Evolutionary conservation across 164 flowering plant genomes (phyloP).

Genomic region (Santalum album): DNA sequence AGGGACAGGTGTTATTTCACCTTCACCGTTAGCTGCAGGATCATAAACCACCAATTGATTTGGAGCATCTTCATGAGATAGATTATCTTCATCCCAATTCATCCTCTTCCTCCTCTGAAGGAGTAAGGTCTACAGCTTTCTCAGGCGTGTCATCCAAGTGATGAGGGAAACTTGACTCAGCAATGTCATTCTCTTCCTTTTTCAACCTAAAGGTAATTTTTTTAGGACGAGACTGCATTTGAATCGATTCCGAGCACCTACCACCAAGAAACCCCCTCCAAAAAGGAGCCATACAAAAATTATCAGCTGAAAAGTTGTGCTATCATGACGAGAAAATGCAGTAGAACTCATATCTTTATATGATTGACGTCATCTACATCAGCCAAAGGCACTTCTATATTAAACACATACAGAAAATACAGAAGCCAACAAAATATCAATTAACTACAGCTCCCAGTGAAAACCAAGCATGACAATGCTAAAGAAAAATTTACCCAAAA

Average conservation of each 20-base stretch:
- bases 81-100: constrained; percentile 20
- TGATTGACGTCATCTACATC: too few species aligned
- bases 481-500: too few species aligned
- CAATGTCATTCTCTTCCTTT: constrained; percentile 14
- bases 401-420: too few species aligned
- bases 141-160: constrained; percentile 9
- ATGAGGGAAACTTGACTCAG: constrained; percentile 13
- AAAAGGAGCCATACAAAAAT: too few species aligned
- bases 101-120: constrained; percentile 20
- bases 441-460: too few species aligned
- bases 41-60: constrained; percentile 58
- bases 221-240: constrained; percentile 16
- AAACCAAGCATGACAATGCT: too few species aligned
- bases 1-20: constrained; percentile 20
- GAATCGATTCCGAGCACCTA: constrained; percentile 7
- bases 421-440: too few species aligned
- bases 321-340: too few species aligned
- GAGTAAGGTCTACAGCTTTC: constrained; percentile 13
- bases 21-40: constrained; percentile 21
- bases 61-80: constrained; percentile 14
- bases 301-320: too few species aligned
- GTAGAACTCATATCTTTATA: too few species aligned
- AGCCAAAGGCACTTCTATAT: too few species aligned
- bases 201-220: constrained; percentile 11
- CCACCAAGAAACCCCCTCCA: background rate